phyloP scores from a whole-genome alignment of 805 yeast species.

The Cyberlindnera petersonii region DNA sequence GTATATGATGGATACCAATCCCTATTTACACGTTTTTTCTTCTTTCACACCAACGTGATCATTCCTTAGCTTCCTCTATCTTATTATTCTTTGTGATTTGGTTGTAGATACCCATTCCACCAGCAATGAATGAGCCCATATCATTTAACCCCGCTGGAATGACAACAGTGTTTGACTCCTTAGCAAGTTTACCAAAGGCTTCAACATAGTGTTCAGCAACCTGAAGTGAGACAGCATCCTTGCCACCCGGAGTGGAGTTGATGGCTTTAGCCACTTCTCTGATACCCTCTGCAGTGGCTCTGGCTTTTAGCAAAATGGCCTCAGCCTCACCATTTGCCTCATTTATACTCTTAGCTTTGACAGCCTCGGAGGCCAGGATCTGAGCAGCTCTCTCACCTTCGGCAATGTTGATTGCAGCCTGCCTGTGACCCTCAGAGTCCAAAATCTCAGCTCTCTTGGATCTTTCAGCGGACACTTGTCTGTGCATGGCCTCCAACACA shows the following conservation, averaged over 20 bases:
- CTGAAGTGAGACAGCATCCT: conserved; percentile 71
- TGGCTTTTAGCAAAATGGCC: conserved; percentile 58
- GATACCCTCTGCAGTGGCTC: conserved; percentile 73
- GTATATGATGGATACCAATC: conserved; percentile 1
- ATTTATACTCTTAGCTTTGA: conserved; percentile 56
- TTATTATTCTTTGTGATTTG: conserved; percentile 35
- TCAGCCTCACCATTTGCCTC: conserved; percentile 73
- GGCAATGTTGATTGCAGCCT: conserved; percentile 74
- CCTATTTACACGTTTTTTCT: not conserved
- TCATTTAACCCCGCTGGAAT: conserved; percentile 76
- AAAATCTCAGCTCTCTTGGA: conserved; percentile 83
- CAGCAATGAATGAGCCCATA: conserved; percentile 67
- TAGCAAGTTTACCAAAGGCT: conserved; percentile 78
- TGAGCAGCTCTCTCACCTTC: conserved; percentile 74
- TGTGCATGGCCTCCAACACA: conserved; percentile 86
- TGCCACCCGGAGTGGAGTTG: conserved; percentile 62
- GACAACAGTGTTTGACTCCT: conserved; percentile 73
- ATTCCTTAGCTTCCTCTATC: conserved; percentile 9
- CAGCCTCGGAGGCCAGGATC: conserved; percentile 74
- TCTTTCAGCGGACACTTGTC: conserved; percentile 84
- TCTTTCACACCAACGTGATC: conserved; percentile 1
- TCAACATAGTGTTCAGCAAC: conserved; percentile 82
- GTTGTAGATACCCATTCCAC: conserved; percentile 71
- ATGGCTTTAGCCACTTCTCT: conserved; percentile 63
- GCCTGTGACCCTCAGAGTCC: conserved; percentile 82